These are phyloP conservation scores for Penicillium atrosanguineum DNA, from an alignment of 495 filamentous ascomycete genomes.

Conservation along the genomic window DNA sequence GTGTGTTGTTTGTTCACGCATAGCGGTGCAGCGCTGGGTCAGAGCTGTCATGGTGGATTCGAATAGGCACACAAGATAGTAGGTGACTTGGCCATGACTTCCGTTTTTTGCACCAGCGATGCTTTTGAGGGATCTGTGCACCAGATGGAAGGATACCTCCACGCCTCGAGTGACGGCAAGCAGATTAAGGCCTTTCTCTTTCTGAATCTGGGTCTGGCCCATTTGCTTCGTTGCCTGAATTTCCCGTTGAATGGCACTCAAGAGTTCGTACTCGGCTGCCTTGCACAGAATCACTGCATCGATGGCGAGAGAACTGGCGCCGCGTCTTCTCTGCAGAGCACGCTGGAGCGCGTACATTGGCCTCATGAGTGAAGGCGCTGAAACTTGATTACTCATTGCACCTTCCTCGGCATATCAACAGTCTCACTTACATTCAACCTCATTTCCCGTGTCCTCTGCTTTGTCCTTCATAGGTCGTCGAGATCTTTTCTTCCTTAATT, in stretches of 20 bases:
- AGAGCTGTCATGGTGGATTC: constrained; percentile 35
- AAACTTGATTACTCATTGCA: not conserved
- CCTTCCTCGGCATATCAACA: not conserved
- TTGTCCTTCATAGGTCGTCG: not conserved
- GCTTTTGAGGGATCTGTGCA: constrained; percentile 34
- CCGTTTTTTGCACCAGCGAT: constrained; percentile 19
- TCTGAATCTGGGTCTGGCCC: not conserved
- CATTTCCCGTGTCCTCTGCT: not conserved
- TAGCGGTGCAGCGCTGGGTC: constrained; percentile 24
- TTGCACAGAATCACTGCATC: constrained; percentile 30
- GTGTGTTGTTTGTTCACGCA: not conserved
- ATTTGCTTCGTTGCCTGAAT: not conserved
- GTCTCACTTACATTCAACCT: not conserved
- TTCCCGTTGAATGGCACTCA: constrained; percentile 8
- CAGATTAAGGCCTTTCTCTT: constrained; percentile 15
- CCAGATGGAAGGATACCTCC: constrained; percentile 23
- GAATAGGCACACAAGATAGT: constrained; percentile 42
- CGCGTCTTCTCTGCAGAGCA: constrained; percentile 28
- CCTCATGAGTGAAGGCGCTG: constrained; percentile 29
- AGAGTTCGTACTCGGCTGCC: constrained; percentile 18
- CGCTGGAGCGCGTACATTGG: constrained; percentile 35
- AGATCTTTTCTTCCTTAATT: constrained; percentile 14
- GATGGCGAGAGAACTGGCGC: constrained; percentile 15
- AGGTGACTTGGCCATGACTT: constrained; percentile 25
- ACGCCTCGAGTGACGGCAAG: constrained; percentile 16